These are phyloP conservation scores for Dryadomyces sulphureus DNA, from an alignment of 2,329 filamentous ascomycete species.

Conservation along the genomic window DNA sequence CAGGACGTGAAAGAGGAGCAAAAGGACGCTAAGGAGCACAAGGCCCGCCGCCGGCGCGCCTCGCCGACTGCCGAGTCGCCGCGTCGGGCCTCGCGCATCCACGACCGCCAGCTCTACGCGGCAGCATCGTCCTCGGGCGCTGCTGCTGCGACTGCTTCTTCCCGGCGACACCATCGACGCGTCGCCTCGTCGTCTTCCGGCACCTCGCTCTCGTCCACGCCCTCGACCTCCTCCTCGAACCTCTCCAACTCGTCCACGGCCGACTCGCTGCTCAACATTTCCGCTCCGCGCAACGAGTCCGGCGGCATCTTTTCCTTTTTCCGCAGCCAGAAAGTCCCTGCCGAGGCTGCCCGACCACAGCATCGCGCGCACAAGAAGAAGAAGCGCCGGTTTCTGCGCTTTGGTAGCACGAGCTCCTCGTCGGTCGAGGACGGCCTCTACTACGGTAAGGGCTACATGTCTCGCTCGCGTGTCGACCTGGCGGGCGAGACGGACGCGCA, in stretches of 20 bases:
- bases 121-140: too few relatives aligned
- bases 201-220: not conserved
- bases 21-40: not conserved
- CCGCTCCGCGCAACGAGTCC: slow-evolving; percentile 14
- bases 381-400: slow-evolving; percentile 29
- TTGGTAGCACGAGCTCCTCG: slow-evolving; percentile 36
- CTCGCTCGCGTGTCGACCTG: slow-evolving; percentile 9
- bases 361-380: slow-evolving; percentile 13
- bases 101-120: too few relatives aligned
- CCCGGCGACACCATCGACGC: not conserved
- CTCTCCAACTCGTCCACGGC: slow-evolving; percentile 18
- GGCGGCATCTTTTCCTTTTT: slow-evolving; percentile 21
- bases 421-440: slow-evolving; percentile 41
- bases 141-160: not conserved
- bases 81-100: too few relatives aligned
- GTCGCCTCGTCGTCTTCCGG: not conserved
- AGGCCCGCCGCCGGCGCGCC: too few relatives aligned
- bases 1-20: not conserved
- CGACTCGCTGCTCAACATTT: slow-evolving; percentile 20
- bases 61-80: too few relatives aligned
- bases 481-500: not conserved
- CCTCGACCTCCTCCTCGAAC: slow-evolving; percentile 13
- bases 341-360: slow-evolving; percentile 7
- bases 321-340: slow-evolving; percentile 10
- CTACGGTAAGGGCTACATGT: slow-evolving; percentile 35